Conservation (phyloP, 2,329 filamentous ascomycete species). For the Tolypocladium album region DNA sequence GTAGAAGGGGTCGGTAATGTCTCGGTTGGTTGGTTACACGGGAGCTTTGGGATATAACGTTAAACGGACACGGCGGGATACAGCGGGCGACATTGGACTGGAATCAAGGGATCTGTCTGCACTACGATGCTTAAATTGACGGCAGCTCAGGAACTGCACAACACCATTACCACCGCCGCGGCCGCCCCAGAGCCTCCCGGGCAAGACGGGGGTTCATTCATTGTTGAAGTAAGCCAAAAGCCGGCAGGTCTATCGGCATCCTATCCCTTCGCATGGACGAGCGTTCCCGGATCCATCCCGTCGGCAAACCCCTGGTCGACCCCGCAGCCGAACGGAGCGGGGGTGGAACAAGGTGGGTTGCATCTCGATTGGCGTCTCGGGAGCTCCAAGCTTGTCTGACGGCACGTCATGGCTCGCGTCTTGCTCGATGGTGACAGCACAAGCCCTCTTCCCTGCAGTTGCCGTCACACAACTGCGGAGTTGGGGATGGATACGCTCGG, state of each 20-base stretch:
- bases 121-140: too few species aligned
- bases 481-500: background rate
- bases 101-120: background rate
- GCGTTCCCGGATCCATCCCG: background rate
- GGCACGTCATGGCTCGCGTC: background rate
- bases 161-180: too few species aligned
- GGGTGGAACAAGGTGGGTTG: background rate
- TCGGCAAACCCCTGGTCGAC: background rate
- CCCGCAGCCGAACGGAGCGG: background rate
- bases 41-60: background rate
- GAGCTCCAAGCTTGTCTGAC: background rate
- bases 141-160: too few species aligned
- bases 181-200: too few species aligned
- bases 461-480: background rate
- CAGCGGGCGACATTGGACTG: background rate
- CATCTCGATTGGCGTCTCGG: background rate
- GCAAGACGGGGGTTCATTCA: too few species aligned
- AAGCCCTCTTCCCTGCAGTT: background rate
- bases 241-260: background rate
- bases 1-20: background rate
- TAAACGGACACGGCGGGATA: background rate
- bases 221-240: background rate
- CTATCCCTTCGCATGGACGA: background rate
- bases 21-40: background rate
- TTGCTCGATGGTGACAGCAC: background rate